Evolutionary conservation across 2,329 filamentous ascomycete species (phyloP), one percentile per base, ranked within the genome.

Genomic region (Alternaria rosae): DNA sequence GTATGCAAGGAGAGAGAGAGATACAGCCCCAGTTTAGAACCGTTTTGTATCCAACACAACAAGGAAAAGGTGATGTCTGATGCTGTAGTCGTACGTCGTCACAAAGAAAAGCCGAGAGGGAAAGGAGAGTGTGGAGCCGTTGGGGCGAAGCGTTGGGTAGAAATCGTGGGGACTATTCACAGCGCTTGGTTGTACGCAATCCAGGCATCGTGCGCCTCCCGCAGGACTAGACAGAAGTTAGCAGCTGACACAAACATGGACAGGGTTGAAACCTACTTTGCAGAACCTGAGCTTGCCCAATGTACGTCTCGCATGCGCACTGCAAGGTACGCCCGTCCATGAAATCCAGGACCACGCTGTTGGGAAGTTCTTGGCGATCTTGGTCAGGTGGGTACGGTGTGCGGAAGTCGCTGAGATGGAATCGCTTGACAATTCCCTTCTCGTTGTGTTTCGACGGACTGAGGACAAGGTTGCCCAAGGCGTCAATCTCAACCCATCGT

Each of bases 281-380:
- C 64, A 80, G 66, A 51, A 80, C 77, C 47, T 76, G 72, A 13
- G 69, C 69, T 67, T 80, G 78, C 25, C 70, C 73, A 6, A 65
- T 66, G 56, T 72, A 70, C 32, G 75, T 77, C 65, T 79, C 76
- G 51, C 78, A 80, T 42, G 88, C 88, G 72, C 86, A 87, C 74
- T 91, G 88, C 54, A 91, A 79, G 9, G 86, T 87, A 38, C 85
- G 85, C 21, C 88, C 88, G 68, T 89, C 86, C 23, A 84, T 75
- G 62, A 90, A 87, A 68, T 90, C 87, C 32, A 91, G 81, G 26
- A 90, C 76, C 38, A 91, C 86, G 53, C 93, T 97, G 81, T 97
- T 92, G 3, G 94, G 93, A 54, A 99, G 84, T 82, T 99, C 95
- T 81, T 97, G 92, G 69, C 92, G 85, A 76, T 98, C 95, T 62